Conservation (phyloP, 768 basidiomycete species). For the Suillus lakei region DNA sequence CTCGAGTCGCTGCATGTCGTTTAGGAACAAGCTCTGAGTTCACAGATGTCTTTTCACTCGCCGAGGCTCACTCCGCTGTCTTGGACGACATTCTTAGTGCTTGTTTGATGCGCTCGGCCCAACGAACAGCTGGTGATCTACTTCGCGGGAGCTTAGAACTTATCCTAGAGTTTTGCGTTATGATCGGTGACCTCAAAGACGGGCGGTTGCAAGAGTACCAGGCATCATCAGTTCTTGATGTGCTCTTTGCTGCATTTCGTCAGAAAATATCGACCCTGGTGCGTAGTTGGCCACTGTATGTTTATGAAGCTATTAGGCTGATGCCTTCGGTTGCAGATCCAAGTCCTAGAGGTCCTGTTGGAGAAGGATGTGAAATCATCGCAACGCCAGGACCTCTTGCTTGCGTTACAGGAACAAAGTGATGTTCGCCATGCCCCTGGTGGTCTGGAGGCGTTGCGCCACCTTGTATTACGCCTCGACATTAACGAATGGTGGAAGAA, state of each 20-base stretch:
- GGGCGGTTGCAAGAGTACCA: conserved; percentile 64
- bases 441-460: conserved; percentile 57
- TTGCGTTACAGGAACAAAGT: conserved; percentile 28
- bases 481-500: conserved; percentile 62
- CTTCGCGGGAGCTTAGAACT: conserved; percentile 66
- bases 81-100: conserved; percentile 79
- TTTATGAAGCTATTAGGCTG: background rate
- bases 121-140: conserved; percentile 67
- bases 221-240: conserved; percentile 60
- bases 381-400: conserved; percentile 22
- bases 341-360: conserved; percentile 55
- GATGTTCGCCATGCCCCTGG: conserved; percentile 47
- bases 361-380: conserved; percentile 50
- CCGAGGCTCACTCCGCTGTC: conserved; percentile 65
- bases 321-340: conserved; percentile 46
- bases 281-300: conserved; percentile 26
- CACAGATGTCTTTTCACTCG: conserved; percentile 76
- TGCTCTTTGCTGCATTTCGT: conserved; percentile 57
- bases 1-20: conserved; percentile 37
- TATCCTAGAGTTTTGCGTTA: conserved; percentile 68
- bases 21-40: conserved; percentile 39
- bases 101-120: conserved; percentile 72
- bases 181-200: conserved; percentile 63
- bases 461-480: conserved; percentile 58
- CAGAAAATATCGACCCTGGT: conserved; percentile 63